Conservation (phyloP, 148 eudicot species). For the Camellia granthamiana region DNA sequence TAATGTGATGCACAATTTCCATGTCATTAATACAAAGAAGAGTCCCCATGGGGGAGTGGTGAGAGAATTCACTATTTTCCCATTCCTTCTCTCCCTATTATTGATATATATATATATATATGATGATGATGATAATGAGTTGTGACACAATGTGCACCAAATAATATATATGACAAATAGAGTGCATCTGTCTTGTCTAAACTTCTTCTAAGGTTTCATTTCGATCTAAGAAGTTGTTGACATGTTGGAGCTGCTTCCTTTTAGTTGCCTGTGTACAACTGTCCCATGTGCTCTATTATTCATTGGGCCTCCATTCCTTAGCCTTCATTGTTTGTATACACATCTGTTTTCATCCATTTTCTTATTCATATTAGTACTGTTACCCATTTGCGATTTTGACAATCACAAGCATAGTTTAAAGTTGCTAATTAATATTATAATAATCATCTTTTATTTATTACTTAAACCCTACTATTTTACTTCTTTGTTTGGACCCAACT, state of each 20-base stretch:
- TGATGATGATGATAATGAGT: neutral
- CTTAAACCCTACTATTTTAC: too few species aligned
- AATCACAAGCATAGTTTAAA: neutral
- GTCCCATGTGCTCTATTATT: slow-evolving; percentile 16
- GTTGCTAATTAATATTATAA: neutral
- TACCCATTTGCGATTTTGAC: neutral
- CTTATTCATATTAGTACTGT: neutral
- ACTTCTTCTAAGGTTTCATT: neutral
- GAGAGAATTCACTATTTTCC: too few species aligned
- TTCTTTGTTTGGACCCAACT: too few species aligned
- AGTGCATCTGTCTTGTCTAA: neutral
- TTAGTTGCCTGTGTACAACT: slow-evolving; percentile 6
- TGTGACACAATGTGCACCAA: neutral
- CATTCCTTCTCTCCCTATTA: too few species aligned
- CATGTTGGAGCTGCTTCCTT: neutral
- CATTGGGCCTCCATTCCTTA: neutral
- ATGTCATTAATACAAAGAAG: too few species aligned
- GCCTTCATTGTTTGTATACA: too few species aligned
- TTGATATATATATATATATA: neutral
- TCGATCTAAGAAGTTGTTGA: too few species aligned
- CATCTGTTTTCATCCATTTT: too few species aligned
- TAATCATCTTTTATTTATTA: too few species aligned
- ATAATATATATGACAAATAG: neutral
- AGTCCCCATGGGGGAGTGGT: too few species aligned
- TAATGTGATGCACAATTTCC: too few species aligned